Evolutionary conservation across 371 early-diverging fungal genomes (phyloP).

Genomic region (Funneliformis caledonium): DNA sequence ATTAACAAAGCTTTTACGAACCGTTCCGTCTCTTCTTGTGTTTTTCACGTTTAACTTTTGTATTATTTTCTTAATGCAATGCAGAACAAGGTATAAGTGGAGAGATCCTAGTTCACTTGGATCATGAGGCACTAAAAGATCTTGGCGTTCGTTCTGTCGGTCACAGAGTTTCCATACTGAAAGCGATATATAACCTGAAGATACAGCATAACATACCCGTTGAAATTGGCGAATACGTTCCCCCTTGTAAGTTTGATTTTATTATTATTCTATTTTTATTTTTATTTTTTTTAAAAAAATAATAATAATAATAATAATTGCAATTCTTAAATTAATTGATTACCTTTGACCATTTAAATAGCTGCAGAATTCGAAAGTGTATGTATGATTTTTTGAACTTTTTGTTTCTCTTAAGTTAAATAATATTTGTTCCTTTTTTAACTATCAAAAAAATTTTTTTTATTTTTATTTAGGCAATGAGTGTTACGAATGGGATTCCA

Average conservation of each 20-base stretch:
- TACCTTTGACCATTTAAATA: constrained; percentile 40
- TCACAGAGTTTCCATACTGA: constrained; percentile 81
- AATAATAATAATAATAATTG: neutral
- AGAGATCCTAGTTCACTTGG: constrained; percentile 85
- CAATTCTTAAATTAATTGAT: neutral
- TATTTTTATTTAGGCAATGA: constrained; percentile 26
- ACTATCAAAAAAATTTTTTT: too few species aligned
- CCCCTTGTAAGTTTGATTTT: constrained; percentile 64
- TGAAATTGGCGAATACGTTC: constrained; percentile 87
- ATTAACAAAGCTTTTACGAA: neutral
- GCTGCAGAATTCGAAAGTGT: constrained; percentile 70
- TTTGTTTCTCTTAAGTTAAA: neutral
- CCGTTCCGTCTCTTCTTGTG: neutral
- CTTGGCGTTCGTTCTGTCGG: constrained; percentile 87
- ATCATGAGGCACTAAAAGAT: constrained; percentile 89
- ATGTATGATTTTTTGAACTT: constrained; percentile 33
- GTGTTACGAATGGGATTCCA: constrained; percentile 42
- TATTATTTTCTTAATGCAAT: neutral
- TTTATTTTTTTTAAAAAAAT: neutral
- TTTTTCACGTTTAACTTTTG: neutral
- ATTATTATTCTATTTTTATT: neutral
- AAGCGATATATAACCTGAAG: constrained; percentile 84
- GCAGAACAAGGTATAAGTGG: constrained; percentile 92
- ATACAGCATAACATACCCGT: constrained; percentile 76
- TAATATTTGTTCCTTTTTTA: neutral